These are phyloP conservation scores for Geopyxis carbonaria DNA, from an alignment of 495 filamentous ascomycete genomes.

Conservation along the genomic window DNA sequence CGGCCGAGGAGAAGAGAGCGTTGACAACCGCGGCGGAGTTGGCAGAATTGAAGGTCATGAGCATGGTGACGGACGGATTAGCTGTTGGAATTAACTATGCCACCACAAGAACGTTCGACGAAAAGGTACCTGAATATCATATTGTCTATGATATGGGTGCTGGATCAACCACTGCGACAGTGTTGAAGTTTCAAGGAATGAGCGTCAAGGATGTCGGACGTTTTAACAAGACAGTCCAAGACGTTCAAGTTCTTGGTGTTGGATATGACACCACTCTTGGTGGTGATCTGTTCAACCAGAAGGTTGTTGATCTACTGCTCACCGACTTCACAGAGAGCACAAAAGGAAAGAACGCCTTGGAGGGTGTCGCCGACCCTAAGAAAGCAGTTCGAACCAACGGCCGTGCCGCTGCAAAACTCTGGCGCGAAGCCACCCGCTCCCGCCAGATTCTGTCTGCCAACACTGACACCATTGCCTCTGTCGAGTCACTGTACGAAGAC, in stretches of 20 bases:
- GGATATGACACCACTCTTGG: constrained; percentile 84
- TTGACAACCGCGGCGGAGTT: constrained; percentile 67
- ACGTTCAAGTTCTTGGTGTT: constrained; percentile 67
- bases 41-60: constrained; percentile 71
- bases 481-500: constrained; percentile 81
- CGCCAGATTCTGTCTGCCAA: constrained; percentile 91
- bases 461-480: constrained; percentile 55
- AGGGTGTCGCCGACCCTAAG: constrained; percentile 31
- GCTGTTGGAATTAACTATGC: constrained; percentile 93
- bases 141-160: constrained; percentile 97
- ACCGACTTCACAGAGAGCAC: constrained; percentile 53
- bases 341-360: constrained; percentile 49
- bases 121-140: constrained; percentile 78
- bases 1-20: constrained; percentile 69
- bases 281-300: constrained; percentile 71
- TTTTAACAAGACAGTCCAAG: constrained; percentile 93
- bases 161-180: constrained; percentile 87
- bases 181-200: constrained; percentile 75
- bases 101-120: constrained; percentile 75
- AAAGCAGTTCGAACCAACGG: constrained; percentile 54
- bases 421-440: constrained; percentile 75
- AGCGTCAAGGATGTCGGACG: constrained; percentile 82
- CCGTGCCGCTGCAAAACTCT: constrained; percentile 68
- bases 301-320: constrained; percentile 79
- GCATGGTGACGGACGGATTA: constrained; percentile 73